Conservation (phyloP, 495 filamentous ascomycete species). For the Pseudevernia furfuracea region DNA sequence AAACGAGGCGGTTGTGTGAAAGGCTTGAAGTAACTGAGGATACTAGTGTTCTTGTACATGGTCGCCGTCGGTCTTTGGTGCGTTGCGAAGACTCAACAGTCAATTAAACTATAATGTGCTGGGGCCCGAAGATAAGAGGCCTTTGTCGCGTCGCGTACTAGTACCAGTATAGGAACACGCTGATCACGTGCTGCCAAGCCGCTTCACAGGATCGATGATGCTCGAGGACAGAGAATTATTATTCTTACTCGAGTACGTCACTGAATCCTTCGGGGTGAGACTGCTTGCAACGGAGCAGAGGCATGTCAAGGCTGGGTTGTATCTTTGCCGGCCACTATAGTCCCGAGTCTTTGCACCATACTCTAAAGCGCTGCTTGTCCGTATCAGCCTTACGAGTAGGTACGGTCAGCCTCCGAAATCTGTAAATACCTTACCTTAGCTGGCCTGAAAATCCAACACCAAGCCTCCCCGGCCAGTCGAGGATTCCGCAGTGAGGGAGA, state of each 20-base stretch:
- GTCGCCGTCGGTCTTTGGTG: not conserved
- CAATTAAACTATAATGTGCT: not conserved
- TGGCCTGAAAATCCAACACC: not conserved
- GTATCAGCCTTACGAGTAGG: too few species aligned
- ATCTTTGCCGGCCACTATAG: not conserved
- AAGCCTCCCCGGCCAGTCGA: not conserved
- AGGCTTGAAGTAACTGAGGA: conserved; percentile 38
- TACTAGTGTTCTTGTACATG: conserved; percentile 30
- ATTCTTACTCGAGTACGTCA: not conserved
- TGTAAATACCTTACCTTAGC: too few species aligned
- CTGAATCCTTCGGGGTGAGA: not conserved
- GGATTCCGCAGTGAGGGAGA: not conserved
- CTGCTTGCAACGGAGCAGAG: not conserved
- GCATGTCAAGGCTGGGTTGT: not conserved
- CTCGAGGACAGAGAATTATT: not conserved
- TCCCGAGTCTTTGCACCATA: too few species aligned
- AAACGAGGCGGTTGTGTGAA: conserved; percentile 6
- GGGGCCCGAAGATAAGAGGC: too few species aligned
- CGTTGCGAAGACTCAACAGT: not conserved
- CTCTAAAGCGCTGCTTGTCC: too few species aligned
- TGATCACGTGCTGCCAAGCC: conserved; percentile 12
- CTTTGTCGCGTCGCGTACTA: conserved; percentile 4
- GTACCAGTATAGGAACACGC: not conserved
- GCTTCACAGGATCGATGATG: not conserved
- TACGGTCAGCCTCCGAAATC: too few species aligned